These are phyloP conservation scores for Ophiognomonia clavigignenti-juglandacearum DNA, from an alignment of 2,329 filamentous ascomycete genomes.

Conservation along the genomic window DNA sequence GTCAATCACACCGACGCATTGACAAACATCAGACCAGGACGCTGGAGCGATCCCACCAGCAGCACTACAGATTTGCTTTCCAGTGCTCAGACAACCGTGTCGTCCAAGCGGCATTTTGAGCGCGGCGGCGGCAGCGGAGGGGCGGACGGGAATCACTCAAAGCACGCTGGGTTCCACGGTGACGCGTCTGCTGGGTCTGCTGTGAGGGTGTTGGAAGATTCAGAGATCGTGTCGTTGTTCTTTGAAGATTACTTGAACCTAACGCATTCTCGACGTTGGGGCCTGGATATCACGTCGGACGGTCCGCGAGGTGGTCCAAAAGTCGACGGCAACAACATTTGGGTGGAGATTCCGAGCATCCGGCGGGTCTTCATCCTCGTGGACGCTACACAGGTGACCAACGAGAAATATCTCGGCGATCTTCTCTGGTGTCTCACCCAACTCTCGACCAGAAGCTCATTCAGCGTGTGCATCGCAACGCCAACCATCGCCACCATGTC, in stretches of 20 bases:
- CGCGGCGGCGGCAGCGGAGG: too few relatives aligned
- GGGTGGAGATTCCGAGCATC: slow-evolving; percentile 20
- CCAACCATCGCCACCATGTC: slow-evolving; percentile 11
- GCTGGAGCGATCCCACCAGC: neutral
- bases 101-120: neutral
- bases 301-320: neutral
- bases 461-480: slow-evolving; percentile 28
- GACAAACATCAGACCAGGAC: neutral
- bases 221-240: slow-evolving; percentile 26
- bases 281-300: neutral
- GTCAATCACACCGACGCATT: neutral
- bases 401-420: slow-evolving; percentile 22
- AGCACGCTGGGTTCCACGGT: too few relatives aligned
- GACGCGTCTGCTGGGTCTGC: too few relatives aligned
- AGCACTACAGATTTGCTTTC: neutral
- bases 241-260: slow-evolving; percentile 23
- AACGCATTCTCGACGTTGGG: neutral
- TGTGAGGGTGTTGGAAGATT: slow-evolving; percentile 20
- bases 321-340: slow-evolving; percentile 14
- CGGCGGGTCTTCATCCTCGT: slow-evolving; percentile 28
- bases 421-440: slow-evolving; percentile 23
- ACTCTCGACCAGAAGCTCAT: slow-evolving; percentile 26
- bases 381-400: slow-evolving; percentile 24
- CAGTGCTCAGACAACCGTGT: neutral
- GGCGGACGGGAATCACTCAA: too few relatives aligned